phyloP scores from a whole-genome alignment of 768 basidiomycete species.

The Russula ochroleuca region DNA sequence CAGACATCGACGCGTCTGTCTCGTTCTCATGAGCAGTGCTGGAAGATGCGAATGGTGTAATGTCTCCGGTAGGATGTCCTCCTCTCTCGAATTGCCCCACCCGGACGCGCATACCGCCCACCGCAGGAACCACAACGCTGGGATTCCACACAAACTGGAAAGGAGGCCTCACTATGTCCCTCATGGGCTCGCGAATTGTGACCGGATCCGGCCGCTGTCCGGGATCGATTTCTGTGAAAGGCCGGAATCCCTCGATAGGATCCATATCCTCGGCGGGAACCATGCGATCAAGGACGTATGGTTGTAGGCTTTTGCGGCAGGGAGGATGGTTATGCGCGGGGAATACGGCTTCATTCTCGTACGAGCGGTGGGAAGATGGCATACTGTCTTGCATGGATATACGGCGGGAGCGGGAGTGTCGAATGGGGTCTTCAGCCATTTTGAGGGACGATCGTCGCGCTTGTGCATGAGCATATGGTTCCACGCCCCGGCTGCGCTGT shows the following conservation, averaged over 20 bases:
- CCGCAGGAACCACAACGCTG: conserved; percentile 6
- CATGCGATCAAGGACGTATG: conserved; percentile 12
- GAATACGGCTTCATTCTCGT: conserved; percentile 7
- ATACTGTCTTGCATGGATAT: neutral
- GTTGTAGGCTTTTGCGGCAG: conserved; percentile 5
- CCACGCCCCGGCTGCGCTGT: neutral
- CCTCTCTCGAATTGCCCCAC: conserved; percentile 19
- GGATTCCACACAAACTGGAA: conserved; percentile 13
- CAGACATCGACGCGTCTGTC: neutral
- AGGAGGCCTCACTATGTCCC: neutral
- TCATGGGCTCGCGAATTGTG: conserved; percentile 11
- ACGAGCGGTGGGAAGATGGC: neutral
- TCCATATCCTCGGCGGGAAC: conserved; percentile 25
- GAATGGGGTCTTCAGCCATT: neutral
- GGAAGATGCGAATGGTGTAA: neutral
- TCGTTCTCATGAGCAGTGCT: neutral
- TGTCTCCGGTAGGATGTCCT: neutral
- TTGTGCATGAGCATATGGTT: neutral
- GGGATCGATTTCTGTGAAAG: conserved; percentile 18
- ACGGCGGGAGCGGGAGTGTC: conserved; percentile 4
- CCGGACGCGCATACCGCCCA: conserved; percentile 22
- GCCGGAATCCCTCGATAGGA: conserved; percentile 14
- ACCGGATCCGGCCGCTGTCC: conserved; percentile 8
- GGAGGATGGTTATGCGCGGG: neutral
- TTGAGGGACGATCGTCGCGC: conserved; percentile 8